Percentiles rank a stretch among this genome's conserved stretches.
Conservation (phyloP, 1,284 basidiomycete genomes). For the Phlebopus sp. region DNA sequence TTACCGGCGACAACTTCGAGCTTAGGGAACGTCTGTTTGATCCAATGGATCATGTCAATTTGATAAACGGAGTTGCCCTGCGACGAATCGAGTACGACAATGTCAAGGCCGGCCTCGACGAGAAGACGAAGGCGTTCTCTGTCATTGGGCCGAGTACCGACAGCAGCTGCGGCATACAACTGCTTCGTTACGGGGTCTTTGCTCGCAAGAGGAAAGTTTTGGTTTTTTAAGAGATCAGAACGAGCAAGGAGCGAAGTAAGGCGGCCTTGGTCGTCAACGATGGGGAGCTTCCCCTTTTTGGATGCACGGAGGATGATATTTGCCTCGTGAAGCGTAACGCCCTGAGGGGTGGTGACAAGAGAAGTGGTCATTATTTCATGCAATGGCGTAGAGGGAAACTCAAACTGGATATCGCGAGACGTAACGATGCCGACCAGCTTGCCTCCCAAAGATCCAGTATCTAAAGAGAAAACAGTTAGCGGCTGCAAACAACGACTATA, state of each 20-base stretch:
- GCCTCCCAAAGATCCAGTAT: conserved; percentile 83
- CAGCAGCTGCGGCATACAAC: conserved; percentile 95
- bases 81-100: conserved; percentile 93
- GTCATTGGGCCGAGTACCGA: conserved; percentile 92
- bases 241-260: conserved; percentile 90
- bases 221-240: conserved; percentile 97
- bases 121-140: conserved; percentile 83
- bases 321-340: conserved; percentile 88
- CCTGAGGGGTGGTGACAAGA: conserved; percentile 80
- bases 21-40: conserved; percentile 82
- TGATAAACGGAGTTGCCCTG: conserved; percentile 97
- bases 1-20: conserved; percentile 96
- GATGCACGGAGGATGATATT: conserved; percentile 94
- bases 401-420: conserved; percentile 95
- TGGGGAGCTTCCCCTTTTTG: conserved; percentile 97
- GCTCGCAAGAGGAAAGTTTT: conserved; percentile 93
- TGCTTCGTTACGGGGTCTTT: conserved; percentile 94
- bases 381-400: conserved; percentile 64
- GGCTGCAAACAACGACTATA: conserved; percentile 12
- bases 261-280: conserved; percentile 74
- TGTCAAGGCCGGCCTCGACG: conserved; percentile 93
- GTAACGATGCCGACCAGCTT: conserved; percentile 98
- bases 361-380: conserved; percentile 89
- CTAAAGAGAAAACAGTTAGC: conserved; percentile 43
- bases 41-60: conserved; percentile 94